A percentile compares a stretch with the other conserved stretches of the same genome.
Evolutionary conservation across 768 basidiomycete species (phyloP).

Genomic region (Podaxis carcinomalis): DNA sequence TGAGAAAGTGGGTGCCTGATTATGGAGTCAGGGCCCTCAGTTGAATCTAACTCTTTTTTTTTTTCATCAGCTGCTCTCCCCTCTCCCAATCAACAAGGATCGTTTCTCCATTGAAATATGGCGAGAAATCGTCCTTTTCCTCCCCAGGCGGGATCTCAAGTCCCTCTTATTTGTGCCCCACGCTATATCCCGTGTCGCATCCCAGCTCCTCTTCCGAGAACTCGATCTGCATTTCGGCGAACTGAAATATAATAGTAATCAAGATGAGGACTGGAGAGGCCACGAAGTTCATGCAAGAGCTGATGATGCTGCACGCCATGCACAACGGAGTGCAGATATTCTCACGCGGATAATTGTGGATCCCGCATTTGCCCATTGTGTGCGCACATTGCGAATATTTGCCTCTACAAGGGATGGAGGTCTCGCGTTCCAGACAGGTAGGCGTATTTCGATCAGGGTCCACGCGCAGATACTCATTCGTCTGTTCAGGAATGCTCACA

Average conservation of each 20-base stretch:
- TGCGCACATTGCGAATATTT: slow-evolving; percentile 56
- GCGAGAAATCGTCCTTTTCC: slow-evolving; percentile 60
- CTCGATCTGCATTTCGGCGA: slow-evolving; percentile 60
- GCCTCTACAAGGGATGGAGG: slow-evolving; percentile 42
- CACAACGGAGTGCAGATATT: slow-evolving; percentile 67
- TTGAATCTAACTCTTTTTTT: slow-evolving; percentile 3
- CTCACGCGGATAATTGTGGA: slow-evolving; percentile 64
- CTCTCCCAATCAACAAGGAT: slow-evolving; percentile 35
- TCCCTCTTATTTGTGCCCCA: slow-evolving; percentile 62
- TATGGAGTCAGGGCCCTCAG: background rate
- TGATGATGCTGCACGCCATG: slow-evolving; percentile 45
- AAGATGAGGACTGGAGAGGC: slow-evolving; percentile 13
- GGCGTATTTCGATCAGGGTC: background rate
- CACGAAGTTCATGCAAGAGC: slow-evolving; percentile 12
- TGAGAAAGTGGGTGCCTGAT: slow-evolving; percentile 45
- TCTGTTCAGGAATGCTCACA: slow-evolving; percentile 53
- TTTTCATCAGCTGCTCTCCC: slow-evolving; percentile 30
- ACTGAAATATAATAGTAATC: slow-evolving; percentile 18
- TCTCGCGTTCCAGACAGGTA: slow-evolving; percentile 64
- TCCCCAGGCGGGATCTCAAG: slow-evolving; percentile 63
- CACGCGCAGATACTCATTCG: background rate
- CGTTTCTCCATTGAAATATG: slow-evolving; percentile 68
- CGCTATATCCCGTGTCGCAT: slow-evolving; percentile 62
- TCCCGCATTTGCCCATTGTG: slow-evolving; percentile 49
- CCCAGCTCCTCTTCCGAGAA: slow-evolving; percentile 60